Evolutionary conservation across 2,329 filamentous ascomycete species (phyloP), one percentile per base, ranked within the genome.

Genomic region (Torrubiellomyces zombiae): DNA sequence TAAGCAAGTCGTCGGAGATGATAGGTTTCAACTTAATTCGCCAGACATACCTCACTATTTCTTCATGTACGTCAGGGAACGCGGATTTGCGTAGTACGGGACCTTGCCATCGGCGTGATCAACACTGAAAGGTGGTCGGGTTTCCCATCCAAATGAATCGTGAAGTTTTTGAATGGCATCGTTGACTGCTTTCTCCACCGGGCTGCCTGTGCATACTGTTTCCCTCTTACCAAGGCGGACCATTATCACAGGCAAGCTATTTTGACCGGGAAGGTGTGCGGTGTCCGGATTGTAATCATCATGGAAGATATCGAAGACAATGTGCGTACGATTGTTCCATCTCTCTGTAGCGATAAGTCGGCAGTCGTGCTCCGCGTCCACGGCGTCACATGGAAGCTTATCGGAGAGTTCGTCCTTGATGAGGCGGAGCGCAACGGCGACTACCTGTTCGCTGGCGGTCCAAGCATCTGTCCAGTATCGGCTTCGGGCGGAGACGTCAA

Each of bases 221-320:
- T 27, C 21, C 20, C 21, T 33, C 24, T 14, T 18, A 20, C 31
- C 14, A 3, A 31, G 14, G n/a, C 15, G 29, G 11, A 33, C 27
- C 13, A 11, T 14, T 18, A 31, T 25, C 11, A 31, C 26, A 7
- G 26, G 27, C 21, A 33, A 20, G n/a, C 28, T 18, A 24, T 21
- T 24, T 19, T 28, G 21, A 20, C 22, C 24, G 19, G 25, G 14
- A 14, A 32, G 20, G 14, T 36, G 29, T 3, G 29, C 33, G 3
- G 19, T 22, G 18, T 29, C 22, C 12, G 33, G 27, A 20, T 34
- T 19, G n/a, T 36, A 34, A 25, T 28, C 26, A 13, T 30, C 28
- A 26, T 36, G 26, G 25, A 31, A 30, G 24, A 34, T 12, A 23
- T 31, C 29, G 23, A 36, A 36, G 16, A 34, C 28, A 11, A 35